Evolutionary conservation across 345 rosid species (phyloP), one percentile per base, ranked within the genome.

Genomic region (Bruguiera gymnorhiza): DNA sequence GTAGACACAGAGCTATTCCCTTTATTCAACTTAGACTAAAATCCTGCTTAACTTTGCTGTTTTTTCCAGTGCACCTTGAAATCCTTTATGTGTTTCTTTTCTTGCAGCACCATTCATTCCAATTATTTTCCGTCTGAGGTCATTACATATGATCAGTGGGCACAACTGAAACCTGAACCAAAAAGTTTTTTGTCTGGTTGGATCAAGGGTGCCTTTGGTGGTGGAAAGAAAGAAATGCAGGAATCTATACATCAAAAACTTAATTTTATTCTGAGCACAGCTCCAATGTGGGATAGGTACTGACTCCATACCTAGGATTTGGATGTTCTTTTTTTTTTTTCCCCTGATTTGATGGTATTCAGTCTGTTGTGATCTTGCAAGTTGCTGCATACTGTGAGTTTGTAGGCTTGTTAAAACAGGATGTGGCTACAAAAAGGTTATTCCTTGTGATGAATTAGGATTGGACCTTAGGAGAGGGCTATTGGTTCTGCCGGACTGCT

Each of bases 231-330:
- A 74, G 98, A 94, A 80, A 84, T 82, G 89, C 93, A 86, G 65
- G 97, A 94, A 77, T 87, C 93, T 6, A 79, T 88, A 3, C 79
- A 82, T 51, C 86, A 88, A 79, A 85, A 91, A 78, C 92, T 91
- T 68, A 81, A 77, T 75, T 88, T 86, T 76, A 75, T 77, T 78
- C 90, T 94, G 54, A 63, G 83, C 84, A 87, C 98, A 0, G 95
- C 97, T 68, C 98, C 98, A 26, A 81, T 86, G 85, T 94, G 97
- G 97, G 98, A 94, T 53, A 94, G 98, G 98, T 94, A 13, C 72
- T 62, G 82, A 71, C 73, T 77, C n/a, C 60, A 39, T 70, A 30
- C 71, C 69, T 70, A 29, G 39, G 50, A 51, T 29, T 29, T 21
- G 36, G 31, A 10, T 63, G 29, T 26, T 43, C 50, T 11, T 3